Base-by-base conservation (phyloP, 139 green algal species). In the Closterium sp. region DNA sequence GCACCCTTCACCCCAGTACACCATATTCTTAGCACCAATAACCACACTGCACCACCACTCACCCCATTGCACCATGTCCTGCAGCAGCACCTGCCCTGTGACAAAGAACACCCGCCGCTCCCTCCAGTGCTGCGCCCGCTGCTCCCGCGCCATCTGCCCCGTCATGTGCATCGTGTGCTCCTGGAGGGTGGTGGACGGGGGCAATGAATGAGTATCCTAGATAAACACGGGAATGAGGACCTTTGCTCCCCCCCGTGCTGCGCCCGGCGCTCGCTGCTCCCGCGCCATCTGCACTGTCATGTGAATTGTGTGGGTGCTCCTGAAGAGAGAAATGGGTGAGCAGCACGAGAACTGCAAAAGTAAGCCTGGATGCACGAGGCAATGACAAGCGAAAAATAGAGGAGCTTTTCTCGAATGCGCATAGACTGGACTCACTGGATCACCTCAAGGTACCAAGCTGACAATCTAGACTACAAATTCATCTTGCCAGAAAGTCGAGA, bases 31-130 rank as follows among this genome's bases (percentile, higher is more conserved):
- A 27, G 62, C 62, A 79, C 62, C 62, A 79, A 13, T 24, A 11
- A 79, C 62, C 62, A 24, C 62, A 27, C 62, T 13, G 17, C 62
- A 79, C 62, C 62, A 24, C 62, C 62, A 90, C 34, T 29, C 27
- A 73, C 87, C 87, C 87, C 87, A 73, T 28, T 73, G 87, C 34
- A 91, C n/a, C 0, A 99, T 90, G 93, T 99, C 98, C 91, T 98
- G 98, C 29, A 97, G 95, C 85, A 99, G 92, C 29, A 94, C 96
- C 93, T 99, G 97, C 1, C 98, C 97, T 22, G 98, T 99, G 91
- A 95, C 96, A 95, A 99, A 99, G 95, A 99, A 98, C 27, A 98
- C 92, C 73, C 96, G 96, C 90, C 96, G 97, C 31, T 31, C 38
- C 11, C 89, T 13, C 97, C 97, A 98, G 62, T 95, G 84, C 9